These are phyloP conservation scores for Rhodamnia rubescens DNA, from an alignment of 345 rosid genomes.

Conservation along the genomic window DNA sequence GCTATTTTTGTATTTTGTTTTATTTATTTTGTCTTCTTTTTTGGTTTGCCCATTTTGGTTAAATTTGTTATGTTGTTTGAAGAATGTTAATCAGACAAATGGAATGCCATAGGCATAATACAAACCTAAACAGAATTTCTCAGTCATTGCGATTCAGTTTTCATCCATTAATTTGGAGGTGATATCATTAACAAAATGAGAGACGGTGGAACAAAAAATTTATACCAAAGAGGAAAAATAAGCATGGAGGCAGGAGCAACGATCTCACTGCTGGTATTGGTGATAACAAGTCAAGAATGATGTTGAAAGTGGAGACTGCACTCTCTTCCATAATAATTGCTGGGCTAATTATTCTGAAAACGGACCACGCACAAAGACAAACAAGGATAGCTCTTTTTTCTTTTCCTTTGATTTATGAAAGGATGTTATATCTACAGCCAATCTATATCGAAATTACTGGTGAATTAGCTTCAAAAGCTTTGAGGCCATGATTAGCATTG, in stretches of 20 bases:
- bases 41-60: too few species aligned
- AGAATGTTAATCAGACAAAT: background rate
- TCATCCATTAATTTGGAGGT: background rate
- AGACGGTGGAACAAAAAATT: background rate
- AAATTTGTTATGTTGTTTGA: too few species aligned
- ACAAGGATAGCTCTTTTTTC: background rate
- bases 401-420: background rate
- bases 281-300: background rate
- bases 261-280: background rate
- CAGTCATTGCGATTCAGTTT: background rate
- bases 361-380: background rate
- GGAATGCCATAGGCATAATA: background rate
- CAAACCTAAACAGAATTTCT: background rate
- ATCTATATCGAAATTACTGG: background rate
- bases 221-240: background rate
- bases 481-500: too few species aligned
- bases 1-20: too few species aligned
- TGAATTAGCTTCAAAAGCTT: too few species aligned
- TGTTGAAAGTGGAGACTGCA: background rate
- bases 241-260: background rate
- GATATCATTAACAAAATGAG: background rate
- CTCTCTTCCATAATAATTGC: background rate
- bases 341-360: background rate
- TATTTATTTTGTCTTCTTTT: too few species aligned
- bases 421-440: background rate